Base-by-base conservation (phyloP, 805 yeast genomes). In the Teunomyces lycoperdinae region DNA sequence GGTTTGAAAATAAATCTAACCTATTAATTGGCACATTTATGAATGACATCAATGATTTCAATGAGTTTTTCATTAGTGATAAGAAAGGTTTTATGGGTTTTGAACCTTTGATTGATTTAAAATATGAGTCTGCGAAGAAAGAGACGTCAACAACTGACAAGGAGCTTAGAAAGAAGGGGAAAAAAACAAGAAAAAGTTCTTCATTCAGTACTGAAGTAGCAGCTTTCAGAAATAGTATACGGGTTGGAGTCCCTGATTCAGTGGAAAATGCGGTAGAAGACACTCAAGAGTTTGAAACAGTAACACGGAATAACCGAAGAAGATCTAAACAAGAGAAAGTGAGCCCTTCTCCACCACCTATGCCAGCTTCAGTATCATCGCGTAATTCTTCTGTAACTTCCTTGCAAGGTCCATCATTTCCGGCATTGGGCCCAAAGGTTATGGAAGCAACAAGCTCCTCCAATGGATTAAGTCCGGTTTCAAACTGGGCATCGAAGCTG, bases 101-200 rank as follows among this genome's bases (percentile, higher is more conserved):
- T 52, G 68, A 61, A 29, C 75, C 75, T 2, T 52, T 70, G 26
- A 46, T 71, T 28, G 78, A 73, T 50, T 50, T 61, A 13, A 67
- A 62, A 45, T 47, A 50, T 14, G 66, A 61, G 27, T 33, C 34
- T 9, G 5, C 30, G 1, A 42, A 31, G 29, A 32, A 32, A n/a
- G 35, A 29, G 5, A 11, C 11, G 7, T 11, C 9, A 14, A 32
- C 27, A 9, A 35, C 28, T 2, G 45, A 48, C 10, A 49, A 46
- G 13, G 41, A 35, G 9, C 40, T 40, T 10, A 52, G 43, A 30
- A 50, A 43, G 4, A 53, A 56, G 43, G 58, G 51, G 36, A 29
- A 36, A 54, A 48, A 48, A 2, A 54, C 62, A 3, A 50, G 60
- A 24, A 61, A 63, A 41, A 61, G 63, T 51, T 62, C 71, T 0